Percentiles rank a stretch among this genome's conserved stretches.
Evolutionary conservation across 192 early-diverging fungal species (phyloP).

Genomic region (Backusella macrospora): DNA sequence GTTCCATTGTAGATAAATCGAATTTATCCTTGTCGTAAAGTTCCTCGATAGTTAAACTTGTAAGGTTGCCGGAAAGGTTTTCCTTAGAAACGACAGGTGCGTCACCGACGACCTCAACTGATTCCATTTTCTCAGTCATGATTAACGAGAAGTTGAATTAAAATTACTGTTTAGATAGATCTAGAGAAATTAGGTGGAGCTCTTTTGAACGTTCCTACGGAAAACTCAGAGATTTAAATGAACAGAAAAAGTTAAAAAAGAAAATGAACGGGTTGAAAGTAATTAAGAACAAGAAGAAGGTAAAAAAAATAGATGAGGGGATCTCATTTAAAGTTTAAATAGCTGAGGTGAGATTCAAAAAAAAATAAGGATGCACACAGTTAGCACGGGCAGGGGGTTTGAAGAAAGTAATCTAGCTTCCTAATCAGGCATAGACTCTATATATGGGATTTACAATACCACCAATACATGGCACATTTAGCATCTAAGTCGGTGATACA

Average conservation of each 20-base stretch:
- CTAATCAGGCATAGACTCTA: slow-evolving; percentile 10
- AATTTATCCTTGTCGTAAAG: slow-evolving; percentile 82
- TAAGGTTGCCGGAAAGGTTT: slow-evolving; percentile 17
- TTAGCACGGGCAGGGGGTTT: slow-evolving; percentile 21
- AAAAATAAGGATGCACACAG: slow-evolving; percentile 10
- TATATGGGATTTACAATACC: slow-evolving; percentile 16
- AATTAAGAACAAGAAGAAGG: slow-evolving; percentile 12
- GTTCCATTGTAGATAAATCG: slow-evolving; percentile 77
- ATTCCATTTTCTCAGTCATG: slow-evolving; percentile 32
- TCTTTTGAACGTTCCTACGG: slow-evolving; percentile 14
- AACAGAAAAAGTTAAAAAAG: background rate
- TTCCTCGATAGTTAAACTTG: slow-evolving; percentile 65
- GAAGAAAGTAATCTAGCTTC: slow-evolving; percentile 17
- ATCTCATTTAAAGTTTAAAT: slow-evolving; percentile 13
- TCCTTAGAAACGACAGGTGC: slow-evolving; percentile 24
- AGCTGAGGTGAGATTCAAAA: slow-evolving; percentile 11
- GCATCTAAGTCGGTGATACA: slow-evolving; percentile 7
- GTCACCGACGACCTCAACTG: slow-evolving; percentile 32
- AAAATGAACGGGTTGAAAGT: background rate
- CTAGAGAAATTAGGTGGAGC: slow-evolving; percentile 4
- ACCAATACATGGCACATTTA: slow-evolving; percentile 20
- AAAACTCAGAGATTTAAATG: slow-evolving; percentile 8
- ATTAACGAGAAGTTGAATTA: slow-evolving; percentile 11
- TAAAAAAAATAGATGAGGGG: slow-evolving; percentile 2
- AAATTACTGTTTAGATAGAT: slow-evolving; percentile 16